phyloP scores from a whole-genome alignment of 2,329 filamentous ascomycete genomes.

The Exutisphaerella laricina region DNA sequence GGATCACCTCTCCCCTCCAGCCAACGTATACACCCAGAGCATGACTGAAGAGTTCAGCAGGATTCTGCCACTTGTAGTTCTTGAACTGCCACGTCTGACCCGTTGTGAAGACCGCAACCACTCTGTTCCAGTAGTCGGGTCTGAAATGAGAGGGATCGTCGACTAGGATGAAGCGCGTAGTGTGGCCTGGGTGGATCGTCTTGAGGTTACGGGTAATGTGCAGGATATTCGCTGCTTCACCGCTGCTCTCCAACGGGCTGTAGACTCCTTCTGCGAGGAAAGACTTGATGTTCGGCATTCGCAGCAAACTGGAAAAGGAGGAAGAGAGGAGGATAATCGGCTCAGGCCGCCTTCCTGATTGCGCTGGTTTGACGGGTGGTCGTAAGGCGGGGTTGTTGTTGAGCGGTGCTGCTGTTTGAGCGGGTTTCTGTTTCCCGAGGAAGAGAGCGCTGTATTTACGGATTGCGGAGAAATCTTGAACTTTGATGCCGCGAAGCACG shows the following conservation, averaged over 20 bases:
- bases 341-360: slow-evolving; percentile 50
- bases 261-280: slow-evolving; percentile 86
- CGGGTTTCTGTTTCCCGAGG: slow-evolving; percentile 48
- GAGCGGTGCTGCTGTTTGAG: slow-evolving; percentile 42
- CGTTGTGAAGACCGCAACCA: slow-evolving; percentile 95
- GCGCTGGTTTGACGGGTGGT: slow-evolving; percentile 32
- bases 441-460: slow-evolving; percentile 54
- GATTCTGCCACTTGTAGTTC: slow-evolving; percentile 90
- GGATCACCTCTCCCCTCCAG: slow-evolving; percentile 77
- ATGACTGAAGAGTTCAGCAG: slow-evolving; percentile 82
- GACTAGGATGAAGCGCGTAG: slow-evolving; percentile 90
- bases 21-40: slow-evolving; percentile 84
- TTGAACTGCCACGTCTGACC: slow-evolving; percentile 99
- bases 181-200: slow-evolving; percentile 60
- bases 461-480: slow-evolving; percentile 86
- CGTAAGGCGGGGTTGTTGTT: slow-evolving; percentile 34
- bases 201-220: slow-evolving; percentile 76
- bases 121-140: slow-evolving; percentile 92
- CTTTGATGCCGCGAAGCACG: slow-evolving; percentile 77
- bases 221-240: slow-evolving; percentile 65
- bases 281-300: slow-evolving; percentile 90
- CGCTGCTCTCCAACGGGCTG: slow-evolving; percentile 61
- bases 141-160: slow-evolving; percentile 93
- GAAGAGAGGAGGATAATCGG: slow-evolving; percentile 97
- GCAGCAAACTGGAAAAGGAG: slow-evolving; percentile 87